These are phyloP conservation scores for Dissoconium aciculare DNA, from an alignment of 2,329 filamentous ascomycete species.

Conservation along the genomic window DNA sequence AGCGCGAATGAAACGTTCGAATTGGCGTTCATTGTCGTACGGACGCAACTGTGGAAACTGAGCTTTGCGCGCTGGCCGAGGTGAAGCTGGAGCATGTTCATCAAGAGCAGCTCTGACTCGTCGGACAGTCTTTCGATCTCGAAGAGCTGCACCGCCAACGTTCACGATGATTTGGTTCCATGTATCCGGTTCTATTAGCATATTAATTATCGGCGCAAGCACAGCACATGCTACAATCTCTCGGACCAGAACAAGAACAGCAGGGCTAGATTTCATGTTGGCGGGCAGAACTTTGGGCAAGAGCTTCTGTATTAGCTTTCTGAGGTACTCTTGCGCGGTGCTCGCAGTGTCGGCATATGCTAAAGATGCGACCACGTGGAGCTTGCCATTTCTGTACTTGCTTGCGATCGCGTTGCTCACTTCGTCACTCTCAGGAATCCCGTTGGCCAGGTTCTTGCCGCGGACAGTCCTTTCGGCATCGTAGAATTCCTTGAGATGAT, in stretches of 20 bases:
- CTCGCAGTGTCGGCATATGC: conserved; percentile 71
- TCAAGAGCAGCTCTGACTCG: conserved; percentile 85
- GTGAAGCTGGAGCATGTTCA: conserved; percentile 73
- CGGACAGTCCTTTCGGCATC: conserved; percentile 76
- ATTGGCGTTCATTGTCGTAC: conserved; percentile 76
- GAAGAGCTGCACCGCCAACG: conserved; percentile 57
- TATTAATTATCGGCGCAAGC: conserved; percentile 61
- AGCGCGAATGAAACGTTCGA: conserved; percentile 83
- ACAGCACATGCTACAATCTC: conserved; percentile 93
- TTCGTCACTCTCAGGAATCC: conserved; percentile 91
- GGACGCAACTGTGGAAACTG: conserved; percentile 67
- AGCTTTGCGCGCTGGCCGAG: conserved; percentile 25
- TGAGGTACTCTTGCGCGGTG: conserved; percentile 76
- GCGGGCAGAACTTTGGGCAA: conserved; percentile 61
- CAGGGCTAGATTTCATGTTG: conserved; percentile 60
- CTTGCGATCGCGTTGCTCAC: conserved; percentile 88
- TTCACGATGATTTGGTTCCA: conserved; percentile 97
- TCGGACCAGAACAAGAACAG: conserved; percentile 64
- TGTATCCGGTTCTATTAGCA: conserved; percentile 80
- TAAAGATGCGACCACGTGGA: conserved; percentile 74
- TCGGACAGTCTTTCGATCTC: conserved; percentile 87
- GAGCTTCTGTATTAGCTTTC: conserved; percentile 56
- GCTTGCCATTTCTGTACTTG: conserved; percentile 75
- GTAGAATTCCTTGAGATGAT: conserved; percentile 79
- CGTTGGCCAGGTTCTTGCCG: conserved; percentile 73